A percentile compares a stretch with the other conserved stretches of the same genome.
These are phyloP conservation scores for Umbilicus rupestris DNA, from an alignment of 164 flowering plant species.

Conservation along the genomic window DNA sequence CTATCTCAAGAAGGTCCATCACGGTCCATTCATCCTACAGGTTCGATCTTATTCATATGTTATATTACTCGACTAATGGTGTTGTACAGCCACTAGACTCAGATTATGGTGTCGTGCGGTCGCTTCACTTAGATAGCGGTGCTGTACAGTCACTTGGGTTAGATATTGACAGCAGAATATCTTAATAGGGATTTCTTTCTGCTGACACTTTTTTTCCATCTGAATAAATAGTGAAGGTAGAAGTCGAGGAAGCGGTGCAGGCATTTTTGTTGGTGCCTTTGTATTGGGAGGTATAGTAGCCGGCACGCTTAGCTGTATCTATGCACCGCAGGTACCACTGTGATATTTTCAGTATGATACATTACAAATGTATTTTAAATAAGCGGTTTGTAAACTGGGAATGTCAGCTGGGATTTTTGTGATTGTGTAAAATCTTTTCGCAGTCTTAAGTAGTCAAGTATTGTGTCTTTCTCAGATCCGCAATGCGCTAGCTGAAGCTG, in stretches of 20 bases:
- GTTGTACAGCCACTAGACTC: too few relatives aligned
- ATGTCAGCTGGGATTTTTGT: neutral
- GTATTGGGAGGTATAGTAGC: slow-evolving; percentile 17
- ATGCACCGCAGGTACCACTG: slow-evolving; percentile 16
- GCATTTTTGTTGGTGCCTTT: slow-evolving; percentile 15
- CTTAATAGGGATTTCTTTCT: neutral
- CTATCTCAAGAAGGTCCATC: neutral
- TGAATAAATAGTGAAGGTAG: slow-evolving; percentile 9
- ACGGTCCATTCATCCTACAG: neutral
- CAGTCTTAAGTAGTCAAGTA: neutral
- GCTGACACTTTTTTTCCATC: neutral
- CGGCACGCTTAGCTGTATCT: slow-evolving; percentile 14
- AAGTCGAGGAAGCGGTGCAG: slow-evolving; percentile 10
- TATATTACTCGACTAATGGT: too few relatives aligned
- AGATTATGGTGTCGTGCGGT: too few relatives aligned
- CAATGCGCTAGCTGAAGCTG: slow-evolving; percentile 16
- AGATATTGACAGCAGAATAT: neutral
- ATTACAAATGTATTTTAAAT: neutral
- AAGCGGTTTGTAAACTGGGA: neutral
- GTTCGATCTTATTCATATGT: neutral
- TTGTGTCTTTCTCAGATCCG: slow-evolving; percentile 9
- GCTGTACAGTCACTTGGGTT: too few relatives aligned
- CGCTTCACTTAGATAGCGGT: too few relatives aligned
- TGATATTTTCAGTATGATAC: too few relatives aligned
- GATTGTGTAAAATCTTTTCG: neutral